Evolutionary conservation across 805 yeast genomes (phyloP), one percentile per base, ranked within the genome.

Genomic region (Barnettozyma sp.): DNA sequence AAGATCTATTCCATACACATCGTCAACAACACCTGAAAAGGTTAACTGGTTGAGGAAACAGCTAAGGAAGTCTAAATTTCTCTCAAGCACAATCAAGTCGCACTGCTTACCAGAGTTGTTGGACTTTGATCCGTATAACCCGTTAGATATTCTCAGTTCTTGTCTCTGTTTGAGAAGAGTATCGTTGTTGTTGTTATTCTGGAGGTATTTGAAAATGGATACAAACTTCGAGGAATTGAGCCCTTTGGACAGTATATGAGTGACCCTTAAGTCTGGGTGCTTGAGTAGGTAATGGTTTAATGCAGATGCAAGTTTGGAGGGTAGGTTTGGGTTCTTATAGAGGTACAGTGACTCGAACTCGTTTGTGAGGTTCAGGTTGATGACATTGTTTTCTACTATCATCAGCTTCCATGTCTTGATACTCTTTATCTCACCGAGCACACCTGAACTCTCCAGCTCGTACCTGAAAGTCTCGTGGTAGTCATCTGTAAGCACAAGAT

Each of bases 21-120:
- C 96, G 54, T 83, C 88, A 15, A 87, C 63, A 12, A 92, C 63
- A 0, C 97, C 98, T 13, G 73, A 65, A 54, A 88, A 90, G 2
- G 86, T 82, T 47, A 88, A 59, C 49, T 88, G 97, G 18, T 78
- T 74, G 36, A 86, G 59, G 9, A 85, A 49, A 1, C 86, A 79
- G 2, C 94, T 75, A 5, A 82, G 56, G 28, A 73, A 68, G 58
- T 90, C 98, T 20, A 79, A 55, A 35, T 78, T 73, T 32, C 98
- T 64, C 52, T 90, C 97, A 15, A 90, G 51, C 1, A 88, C 78
- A 6, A 90, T 66, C 20, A 88, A 59, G 50, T 90, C 94, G 34
- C 77, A 70, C 40, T 78, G 78, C 30, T 71, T 61, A 9, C 63
- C 63, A 23, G 64, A 58, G 36, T 56, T 59, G 45, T 67, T 71